A percentile compares a stretch with the other conserved stretches of the same genome.
These are phyloP conservation scores for Fusarium secorum DNA, from an alignment of 2,329 filamentous ascomycete species.

Conservation along the genomic window DNA sequence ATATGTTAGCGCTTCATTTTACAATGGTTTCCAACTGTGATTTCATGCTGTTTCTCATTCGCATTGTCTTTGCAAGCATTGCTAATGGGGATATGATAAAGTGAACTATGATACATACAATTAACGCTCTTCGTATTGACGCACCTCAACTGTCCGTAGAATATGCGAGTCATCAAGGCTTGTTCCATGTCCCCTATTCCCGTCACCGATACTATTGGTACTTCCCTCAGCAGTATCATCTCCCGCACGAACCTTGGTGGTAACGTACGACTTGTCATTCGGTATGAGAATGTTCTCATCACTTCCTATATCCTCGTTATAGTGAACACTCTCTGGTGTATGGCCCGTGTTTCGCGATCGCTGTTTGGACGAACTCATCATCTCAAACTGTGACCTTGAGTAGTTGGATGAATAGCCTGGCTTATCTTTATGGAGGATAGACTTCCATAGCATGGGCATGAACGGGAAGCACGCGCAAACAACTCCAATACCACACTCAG, in stretches of 20 bases:
- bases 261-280: constrained; percentile 4
- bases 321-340: background rate
- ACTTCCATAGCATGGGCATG: constrained; percentile 32
- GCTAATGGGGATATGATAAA: fast-evolving
- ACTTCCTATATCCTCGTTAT: constrained; percentile 3
- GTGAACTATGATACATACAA: too few species aligned
- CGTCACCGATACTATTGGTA: background rate
- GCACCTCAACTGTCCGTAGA: constrained; percentile 18
- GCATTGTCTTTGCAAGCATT: fast-evolving
- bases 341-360: constrained; percentile 3
- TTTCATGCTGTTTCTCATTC: fast-evolving
- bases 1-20: background rate
- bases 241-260: constrained; percentile 1
- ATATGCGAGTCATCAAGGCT: constrained; percentile 18
- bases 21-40: fast-evolving
- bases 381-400: constrained; percentile 20
- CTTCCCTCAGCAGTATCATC: background rate
- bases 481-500: constrained; percentile 24
- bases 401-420: constrained; percentile 23
- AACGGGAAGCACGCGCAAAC: constrained; percentile 30
- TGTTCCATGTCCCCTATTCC: background rate
- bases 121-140: constrained; percentile 15
- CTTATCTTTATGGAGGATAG: constrained; percentile 22
- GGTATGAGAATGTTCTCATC: constrained; percentile 25
- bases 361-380: constrained; percentile 18